Evolutionary conservation across 2,329 filamentous ascomycete species (phyloP).

Genomic region (Pyricularia sp.): DNA sequence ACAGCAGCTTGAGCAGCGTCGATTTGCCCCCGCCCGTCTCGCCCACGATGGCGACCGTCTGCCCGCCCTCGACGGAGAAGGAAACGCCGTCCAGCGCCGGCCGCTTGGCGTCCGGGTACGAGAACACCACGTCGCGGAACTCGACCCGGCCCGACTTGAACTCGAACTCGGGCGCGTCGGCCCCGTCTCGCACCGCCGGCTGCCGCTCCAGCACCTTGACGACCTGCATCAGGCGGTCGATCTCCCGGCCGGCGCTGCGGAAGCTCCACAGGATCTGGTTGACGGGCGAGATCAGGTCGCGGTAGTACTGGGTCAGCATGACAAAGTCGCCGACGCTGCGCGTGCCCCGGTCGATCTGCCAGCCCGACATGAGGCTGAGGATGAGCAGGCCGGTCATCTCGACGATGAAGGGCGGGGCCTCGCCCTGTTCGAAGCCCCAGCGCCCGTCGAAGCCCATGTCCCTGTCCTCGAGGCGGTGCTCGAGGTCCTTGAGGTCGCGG

Average conservation of each 20-base stretch:
- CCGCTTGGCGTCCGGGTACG: constrained; percentile 2
- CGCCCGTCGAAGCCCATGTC: neutral
- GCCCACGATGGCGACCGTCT: constrained; percentile 48
- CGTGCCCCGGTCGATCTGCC: neutral
- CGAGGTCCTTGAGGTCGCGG: neutral
- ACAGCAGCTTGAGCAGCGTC: constrained; percentile 50
- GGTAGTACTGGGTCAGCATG: constrained; percentile 1
- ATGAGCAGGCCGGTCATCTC: neutral
- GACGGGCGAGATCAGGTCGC: neutral
- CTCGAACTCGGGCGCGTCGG: neutral
- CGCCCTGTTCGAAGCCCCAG: neutral
- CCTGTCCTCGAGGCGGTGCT: neutral
- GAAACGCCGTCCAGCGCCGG: constrained; percentile 1
- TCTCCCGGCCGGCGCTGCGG: neutral
- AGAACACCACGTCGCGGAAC: neutral
- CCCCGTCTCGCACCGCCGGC: neutral
- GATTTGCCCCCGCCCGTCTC: constrained; percentile 56
- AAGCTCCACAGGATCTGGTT: neutral
- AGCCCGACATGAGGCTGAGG: neutral
- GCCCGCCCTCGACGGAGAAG: constrained; percentile 24
- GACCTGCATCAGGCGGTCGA: constrained; percentile 1
- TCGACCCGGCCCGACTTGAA: neutral
- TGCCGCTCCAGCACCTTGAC: neutral
- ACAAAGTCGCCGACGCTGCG: constrained; percentile 1
- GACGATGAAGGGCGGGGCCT: neutral